Conservation (phyloP, 768 basidiomycete genomes). For the Hypholoma fasciculare region DNA sequence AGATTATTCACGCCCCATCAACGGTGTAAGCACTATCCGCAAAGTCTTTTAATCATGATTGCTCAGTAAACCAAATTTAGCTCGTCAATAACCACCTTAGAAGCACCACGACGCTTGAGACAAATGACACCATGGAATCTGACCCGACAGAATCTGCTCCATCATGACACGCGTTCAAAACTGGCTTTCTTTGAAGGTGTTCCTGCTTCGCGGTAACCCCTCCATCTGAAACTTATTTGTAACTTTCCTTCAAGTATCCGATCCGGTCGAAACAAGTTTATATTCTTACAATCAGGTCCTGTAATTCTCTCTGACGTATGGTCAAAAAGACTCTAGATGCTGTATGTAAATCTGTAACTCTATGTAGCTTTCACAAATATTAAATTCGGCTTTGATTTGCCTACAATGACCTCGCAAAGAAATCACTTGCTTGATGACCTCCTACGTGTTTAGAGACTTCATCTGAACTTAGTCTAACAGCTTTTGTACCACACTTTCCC, state of each 20-base stretch:
- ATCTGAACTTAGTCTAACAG: slow-evolving; percentile 14
- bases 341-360: neutral
- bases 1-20: slow-evolving; percentile 39
- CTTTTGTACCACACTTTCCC: slow-evolving; percentile 44
- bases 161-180: neutral
- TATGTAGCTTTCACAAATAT: neutral
- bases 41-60: too few species aligned
- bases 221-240: too few species aligned
- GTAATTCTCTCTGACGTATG: neutral
- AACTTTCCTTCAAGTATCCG: too few species aligned
- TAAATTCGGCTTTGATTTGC: too few species aligned
- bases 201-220: too few species aligned
- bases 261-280: too few species aligned
- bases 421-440: too few species aligned
- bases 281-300: neutral
- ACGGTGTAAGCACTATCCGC: slow-evolving; percentile 21
- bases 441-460: neutral
- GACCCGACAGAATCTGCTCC: slow-evolving; percentile 1
- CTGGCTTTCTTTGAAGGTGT: too few species aligned
- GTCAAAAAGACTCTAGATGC: neutral
- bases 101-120: slow-evolving; percentile 32
- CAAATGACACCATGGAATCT: slow-evolving; percentile 10
- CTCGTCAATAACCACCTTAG: slow-evolving; percentile 25
- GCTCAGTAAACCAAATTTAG: slow-evolving; percentile 12
- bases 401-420: too few species aligned